Conservation (phyloP, 2,329 filamentous ascomycete species). For the Sclerotiophoma versabilis region DNA sequence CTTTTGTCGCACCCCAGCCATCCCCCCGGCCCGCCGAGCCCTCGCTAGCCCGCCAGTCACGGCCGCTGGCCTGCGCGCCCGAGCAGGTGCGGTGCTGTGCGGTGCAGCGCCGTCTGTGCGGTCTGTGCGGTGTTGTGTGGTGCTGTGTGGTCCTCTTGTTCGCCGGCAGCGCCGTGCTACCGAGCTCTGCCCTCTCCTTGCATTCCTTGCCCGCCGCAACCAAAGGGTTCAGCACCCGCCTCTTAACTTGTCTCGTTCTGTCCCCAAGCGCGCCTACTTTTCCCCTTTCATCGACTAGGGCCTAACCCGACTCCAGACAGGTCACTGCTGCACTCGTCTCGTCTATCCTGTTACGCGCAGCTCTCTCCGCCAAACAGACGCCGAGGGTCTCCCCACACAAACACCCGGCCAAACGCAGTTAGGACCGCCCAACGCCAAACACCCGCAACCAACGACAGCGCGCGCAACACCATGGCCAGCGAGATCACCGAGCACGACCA, state of each 20-base stretch:
- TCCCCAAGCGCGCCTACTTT: slow-evolving; percentile 47
- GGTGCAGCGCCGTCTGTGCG: too few species aligned
- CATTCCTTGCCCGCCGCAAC: slow-evolving; percentile 46
- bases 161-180: slow-evolving; percentile 37
- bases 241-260: slow-evolving; percentile 44
- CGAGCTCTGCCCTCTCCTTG: slow-evolving; percentile 43
- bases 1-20: slow-evolving; percentile 21
- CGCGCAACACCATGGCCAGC: slow-evolving; percentile 50
- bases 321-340: slow-evolving; percentile 24
- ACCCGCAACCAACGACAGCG: slow-evolving; percentile 40
- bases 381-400: slow-evolving; percentile 46
- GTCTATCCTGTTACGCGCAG: slow-evolving; percentile 38
- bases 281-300: slow-evolving; percentile 46
- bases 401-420: slow-evolving; percentile 49
- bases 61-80: slow-evolving; percentile 15
- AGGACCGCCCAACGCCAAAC: slow-evolving; percentile 47
- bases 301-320: slow-evolving; percentile 39
- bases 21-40: slow-evolving; percentile 17
- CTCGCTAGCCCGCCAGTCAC: slow-evolving; percentile 14
- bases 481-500: slow-evolving; percentile 61
- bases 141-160: slow-evolving; percentile 20
- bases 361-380: slow-evolving; percentile 27
- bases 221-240: slow-evolving; percentile 41
- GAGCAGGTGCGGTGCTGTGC: slow-evolving; percentile 18
- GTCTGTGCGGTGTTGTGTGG: slow-evolving; percentile 18